Conservation (phyloP, 257 asterid species). For the Ophiorrhiza pumila region DNA sequence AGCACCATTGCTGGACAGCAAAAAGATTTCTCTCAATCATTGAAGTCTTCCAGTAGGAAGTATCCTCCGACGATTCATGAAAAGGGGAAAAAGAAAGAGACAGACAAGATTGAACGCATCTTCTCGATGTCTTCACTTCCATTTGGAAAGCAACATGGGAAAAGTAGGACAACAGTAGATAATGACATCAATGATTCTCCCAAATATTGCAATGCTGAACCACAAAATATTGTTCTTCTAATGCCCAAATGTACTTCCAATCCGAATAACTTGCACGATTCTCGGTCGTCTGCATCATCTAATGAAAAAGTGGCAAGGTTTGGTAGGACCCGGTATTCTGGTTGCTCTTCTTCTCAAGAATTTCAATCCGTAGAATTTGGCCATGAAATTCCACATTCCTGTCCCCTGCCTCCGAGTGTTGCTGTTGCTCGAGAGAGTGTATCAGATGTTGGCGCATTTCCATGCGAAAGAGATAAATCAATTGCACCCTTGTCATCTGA, state of each 20-base stretch:
- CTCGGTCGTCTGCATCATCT: conserved; percentile 36
- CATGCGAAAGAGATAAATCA: conserved; percentile 25
- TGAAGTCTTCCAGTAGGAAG: conserved; percentile 25
- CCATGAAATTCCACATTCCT: conserved; percentile 49
- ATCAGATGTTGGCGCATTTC: conserved; percentile 18
- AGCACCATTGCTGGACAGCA: conserved; percentile 36
- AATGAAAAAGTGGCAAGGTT: conserved; percentile 41
- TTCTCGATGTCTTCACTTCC: conserved; percentile 25
- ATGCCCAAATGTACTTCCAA: conserved; percentile 41
- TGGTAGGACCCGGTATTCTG: conserved; percentile 35
- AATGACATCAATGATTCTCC: conserved; percentile 25
- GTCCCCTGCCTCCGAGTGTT: conserved; percentile 49
- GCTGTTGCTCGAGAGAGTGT: conserved; percentile 24
- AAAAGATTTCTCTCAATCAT: conserved; percentile 29
- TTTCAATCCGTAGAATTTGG: conserved; percentile 34
- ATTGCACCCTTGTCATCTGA: conserved; percentile 26
- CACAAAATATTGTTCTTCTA: conserved; percentile 37
- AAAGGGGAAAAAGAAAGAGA: conserved; percentile 34
- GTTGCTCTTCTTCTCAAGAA: conserved; percentile 46
- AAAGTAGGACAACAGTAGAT: conserved; percentile 24
- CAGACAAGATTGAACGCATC: conserved; percentile 27
- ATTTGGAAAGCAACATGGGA: conserved; percentile 25
- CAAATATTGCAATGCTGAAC: conserved; percentile 32
- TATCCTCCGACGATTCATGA: conserved; percentile 27
- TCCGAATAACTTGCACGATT: conserved; percentile 35